Evolutionary conservation across 1,139 yeast species (phyloP), one percentile per base, ranked within the genome.

Genomic region (Saccharomycopsis hybrid): DNA sequence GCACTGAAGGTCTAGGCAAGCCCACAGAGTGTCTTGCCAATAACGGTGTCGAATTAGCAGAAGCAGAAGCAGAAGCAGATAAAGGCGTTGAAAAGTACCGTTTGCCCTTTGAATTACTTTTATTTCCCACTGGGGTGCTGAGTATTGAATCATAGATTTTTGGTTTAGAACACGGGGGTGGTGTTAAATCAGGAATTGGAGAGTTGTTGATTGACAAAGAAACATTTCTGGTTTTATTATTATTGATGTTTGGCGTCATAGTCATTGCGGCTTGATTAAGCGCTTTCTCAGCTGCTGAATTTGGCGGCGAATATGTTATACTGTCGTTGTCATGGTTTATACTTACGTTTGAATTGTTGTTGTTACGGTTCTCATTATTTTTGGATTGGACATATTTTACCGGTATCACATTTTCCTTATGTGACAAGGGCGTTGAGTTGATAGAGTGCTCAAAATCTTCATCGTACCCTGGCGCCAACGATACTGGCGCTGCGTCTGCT

Each of bases 321-420:
- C 13, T 5, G 24, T n/a, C 24, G 11, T 9, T 27, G n/a, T 39
- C 39, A n/a, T 11, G 7, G 39, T 9, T 18, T 8, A 11, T 11
- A 11, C 35, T 31, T 31, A 7, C 35, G 11, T 7, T 7, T 7
- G 25, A 3, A 18, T 11, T 37, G 31, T 25, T 40, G 43, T 25
- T 40, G 43, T 18, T 40, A 13, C 11, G 11, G 9, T 24, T 9
- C 8, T 7, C 29, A 8, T 5, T 27, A 11, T 7, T 11, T 18
- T 37, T 18, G 18, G 25, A 18, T 3, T 11, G 43, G 4, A 27
- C 5, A 13, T 44, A 7, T 36, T 50, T 50, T 3, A 50, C 41
- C 2, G 53, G 53, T 18, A 50, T 50, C 29, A 50, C 18, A 38
- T 50, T 50, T 31, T 50, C 53, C 31, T 43, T 50, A 32, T 48